Evolutionary conservation across 1,284 basidiomycete genomes (phyloP), one percentile per base, ranked within the genome.

Genomic region (Mycena sp.): DNA sequence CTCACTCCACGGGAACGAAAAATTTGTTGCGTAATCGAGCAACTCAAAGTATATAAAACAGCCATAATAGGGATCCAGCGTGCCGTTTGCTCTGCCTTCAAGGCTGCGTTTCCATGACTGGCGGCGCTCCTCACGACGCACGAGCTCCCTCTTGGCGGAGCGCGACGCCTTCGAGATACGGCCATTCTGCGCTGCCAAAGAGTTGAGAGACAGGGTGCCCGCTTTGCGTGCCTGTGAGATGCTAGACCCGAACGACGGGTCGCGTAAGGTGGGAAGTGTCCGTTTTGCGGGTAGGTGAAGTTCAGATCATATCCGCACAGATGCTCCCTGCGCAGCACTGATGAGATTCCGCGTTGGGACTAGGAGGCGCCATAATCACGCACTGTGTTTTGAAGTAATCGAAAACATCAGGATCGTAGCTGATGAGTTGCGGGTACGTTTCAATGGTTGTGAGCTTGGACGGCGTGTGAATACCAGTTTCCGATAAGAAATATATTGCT

Each of bases 351-450:
- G 1, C 26, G 16, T 17, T 23, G 4, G 6, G 28, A 25, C 12
- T n/a, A 40, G 26, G 38, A 25, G 30, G 30, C n/a, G 43, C n/a
- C 4, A 29, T 7, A 21, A 29, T 17, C 12, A 81, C 86, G 57
- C 67, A 90, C 89, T 90, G 88, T 67, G 85, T 78, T 69, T 82
- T 81, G 75, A 92, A 91, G 71, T 89, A 89, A 55, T 87, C 78
- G 70, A 83, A 87, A 2, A 90, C 87, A 11, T 85, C 82, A 19
- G 81, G 75, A 67, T 92, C 86, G 67, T 90, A 92, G 21, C 83
- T 85, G 48, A 92, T 90, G 26, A 92, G 75, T 73, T 91, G 89
- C 1, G 90, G 90, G 69, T 86, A 90, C 0, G 90, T 91, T 74
- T 90, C 83, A 14, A 92, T 77, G 32, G 87, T 79, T 43, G 74